Conservation (phyloP, 768 basidiomycete species). For the Trametes coccinea region DNA sequence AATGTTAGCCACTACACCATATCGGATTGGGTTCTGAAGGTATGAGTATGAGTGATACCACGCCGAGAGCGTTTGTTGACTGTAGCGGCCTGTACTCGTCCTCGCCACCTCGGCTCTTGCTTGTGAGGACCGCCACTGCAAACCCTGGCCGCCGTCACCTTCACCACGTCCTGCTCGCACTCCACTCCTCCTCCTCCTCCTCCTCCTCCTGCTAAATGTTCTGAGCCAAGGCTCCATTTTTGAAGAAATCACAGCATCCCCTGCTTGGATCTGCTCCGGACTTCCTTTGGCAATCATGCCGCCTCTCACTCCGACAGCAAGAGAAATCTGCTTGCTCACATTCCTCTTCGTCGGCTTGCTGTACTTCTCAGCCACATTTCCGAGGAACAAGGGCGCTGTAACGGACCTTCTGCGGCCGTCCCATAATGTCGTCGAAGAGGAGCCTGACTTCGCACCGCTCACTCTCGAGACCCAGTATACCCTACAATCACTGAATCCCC, state of each 20-base stretch:
- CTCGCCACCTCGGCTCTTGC: no score
- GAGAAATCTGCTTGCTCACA: constrained; percentile 33
- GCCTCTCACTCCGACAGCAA: constrained; percentile 30
- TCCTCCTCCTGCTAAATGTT: no score
- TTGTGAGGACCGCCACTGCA: no score
- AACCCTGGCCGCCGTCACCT: no score
- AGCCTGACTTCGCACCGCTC: constrained; percentile 2
- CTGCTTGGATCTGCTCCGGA: neutral
- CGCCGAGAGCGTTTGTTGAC: no score
- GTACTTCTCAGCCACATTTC: constrained; percentile 18
- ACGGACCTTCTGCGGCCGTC: constrained; percentile 1
- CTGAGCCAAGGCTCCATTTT: neutral
- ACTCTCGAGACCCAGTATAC: constrained; percentile 31
- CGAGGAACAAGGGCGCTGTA: constrained; percentile 3
- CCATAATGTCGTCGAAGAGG: constrained; percentile 13
- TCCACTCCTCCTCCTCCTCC: no score
- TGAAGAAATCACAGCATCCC: neutral
- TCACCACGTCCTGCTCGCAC: no score
- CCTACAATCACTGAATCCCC: constrained; percentile 25
- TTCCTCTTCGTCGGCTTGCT: constrained; percentile 32
- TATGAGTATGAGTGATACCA: no score
- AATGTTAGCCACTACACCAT: constrained; percentile 18
- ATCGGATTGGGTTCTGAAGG: neutral
- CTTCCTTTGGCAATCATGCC: constrained; percentile 23
- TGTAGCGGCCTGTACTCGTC: no score